phyloP scores from a whole-genome alignment of 495 filamentous ascomycete genomes.

The Podospora pseudocomata region DNA sequence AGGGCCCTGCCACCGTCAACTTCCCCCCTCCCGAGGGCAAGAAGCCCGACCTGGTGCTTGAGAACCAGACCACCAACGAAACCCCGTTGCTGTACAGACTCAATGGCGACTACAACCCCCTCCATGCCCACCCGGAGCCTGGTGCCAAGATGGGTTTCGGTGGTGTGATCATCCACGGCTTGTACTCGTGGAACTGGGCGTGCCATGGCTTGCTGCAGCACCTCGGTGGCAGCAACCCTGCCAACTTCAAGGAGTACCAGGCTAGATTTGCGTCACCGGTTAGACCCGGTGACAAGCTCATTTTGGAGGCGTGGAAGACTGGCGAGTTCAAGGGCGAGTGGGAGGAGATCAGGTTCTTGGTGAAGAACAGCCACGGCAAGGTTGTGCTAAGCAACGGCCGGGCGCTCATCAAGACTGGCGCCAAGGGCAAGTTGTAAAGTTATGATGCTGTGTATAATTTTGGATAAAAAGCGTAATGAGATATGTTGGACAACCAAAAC shows the following conservation, averaged over 20 bases:
- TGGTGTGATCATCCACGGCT: constrained; percentile 81
- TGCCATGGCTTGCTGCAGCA: constrained; percentile 70
- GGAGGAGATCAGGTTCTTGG: constrained; percentile 78
- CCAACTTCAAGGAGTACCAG: constrained; percentile 80
- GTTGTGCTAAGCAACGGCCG: constrained; percentile 80
- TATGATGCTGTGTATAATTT: constrained; percentile 5
- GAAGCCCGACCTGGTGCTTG: constrained; percentile 70
- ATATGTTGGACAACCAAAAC: not conserved
- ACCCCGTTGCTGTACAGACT: constrained; percentile 75
- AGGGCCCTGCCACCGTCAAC: constrained; percentile 71
- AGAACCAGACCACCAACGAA: constrained; percentile 62
- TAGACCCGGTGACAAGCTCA: constrained; percentile 66
- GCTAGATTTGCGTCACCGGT: constrained; percentile 84
- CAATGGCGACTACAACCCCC: constrained; percentile 89
- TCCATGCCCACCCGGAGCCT: constrained; percentile 80
- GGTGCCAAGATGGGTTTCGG: constrained; percentile 87
- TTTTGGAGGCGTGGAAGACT: constrained; percentile 61
- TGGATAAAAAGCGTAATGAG: not conserved
- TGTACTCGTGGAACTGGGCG: constrained; percentile 79
- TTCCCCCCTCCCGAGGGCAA: constrained; percentile 69
- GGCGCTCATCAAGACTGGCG: constrained; percentile 65
- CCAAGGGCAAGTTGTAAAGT: constrained; percentile 62
- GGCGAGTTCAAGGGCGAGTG: constrained; percentile 65
- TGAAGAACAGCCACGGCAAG: constrained; percentile 67
- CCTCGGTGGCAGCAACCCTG: constrained; percentile 71